phyloP scores from a whole-genome alignment of 78 protist species.

The Abeoforma whisleri region DNA sequence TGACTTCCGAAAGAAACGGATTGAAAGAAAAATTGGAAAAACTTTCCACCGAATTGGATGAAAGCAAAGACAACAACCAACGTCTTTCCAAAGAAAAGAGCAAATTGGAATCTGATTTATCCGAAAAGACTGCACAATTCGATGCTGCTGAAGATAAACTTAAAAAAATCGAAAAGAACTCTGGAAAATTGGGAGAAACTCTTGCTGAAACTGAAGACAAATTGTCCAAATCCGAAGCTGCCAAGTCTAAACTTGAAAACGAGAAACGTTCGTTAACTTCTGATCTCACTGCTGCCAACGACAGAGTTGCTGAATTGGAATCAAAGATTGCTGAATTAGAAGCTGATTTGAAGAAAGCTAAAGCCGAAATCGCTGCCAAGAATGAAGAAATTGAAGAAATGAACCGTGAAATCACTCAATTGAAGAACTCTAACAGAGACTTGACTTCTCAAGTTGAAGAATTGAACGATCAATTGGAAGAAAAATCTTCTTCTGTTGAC shows the following conservation, averaged over 20 bases:
- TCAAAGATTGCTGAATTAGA: neutral
- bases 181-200: constrained; percentile 40
- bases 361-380: neutral
- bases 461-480: constrained; percentile 41
- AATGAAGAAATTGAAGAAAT: neutral
- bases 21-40: constrained; percentile 48
- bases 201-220: constrained; percentile 39
- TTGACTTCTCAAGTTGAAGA: constrained; percentile 28
- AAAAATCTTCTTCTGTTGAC: neutral
- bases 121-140: constrained; percentile 9
- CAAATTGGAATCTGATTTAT: constrained; percentile 42
- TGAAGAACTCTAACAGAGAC: neutral
- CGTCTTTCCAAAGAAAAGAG: constrained; percentile 12
- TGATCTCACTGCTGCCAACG: neutral
- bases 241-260: neutral
- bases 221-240: constrained; percentile 13
- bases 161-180: constrained; percentile 21
- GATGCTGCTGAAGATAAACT: constrained; percentile 36
- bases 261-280: constrained; percentile 16
- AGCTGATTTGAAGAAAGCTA: neutral
- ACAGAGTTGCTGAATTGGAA: constrained; percentile 35
- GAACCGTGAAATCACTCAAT: neutral
- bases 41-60: constrained; percentile 40
- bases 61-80: constrained; percentile 24
- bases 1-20: neutral